These are phyloP conservation scores for Neltuma alba DNA, from an alignment of 306 rosid genomes.

Conservation along the genomic window DNA sequence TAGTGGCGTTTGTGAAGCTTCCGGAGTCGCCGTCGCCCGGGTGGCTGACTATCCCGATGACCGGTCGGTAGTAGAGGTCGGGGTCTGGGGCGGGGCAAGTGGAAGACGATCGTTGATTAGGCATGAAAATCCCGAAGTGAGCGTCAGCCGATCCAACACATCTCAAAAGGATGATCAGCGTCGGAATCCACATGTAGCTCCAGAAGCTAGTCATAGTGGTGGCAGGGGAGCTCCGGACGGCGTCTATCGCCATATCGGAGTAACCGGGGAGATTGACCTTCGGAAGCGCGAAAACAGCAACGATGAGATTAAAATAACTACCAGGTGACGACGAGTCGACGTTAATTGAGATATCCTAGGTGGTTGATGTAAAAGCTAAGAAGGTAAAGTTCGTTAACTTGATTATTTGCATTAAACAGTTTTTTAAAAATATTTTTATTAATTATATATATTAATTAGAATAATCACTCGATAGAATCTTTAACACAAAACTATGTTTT, in stretches of 20 bases:
- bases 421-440: too few relatives aligned
- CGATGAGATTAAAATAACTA: not conserved
- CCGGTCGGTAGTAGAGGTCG: conserved; percentile 63
- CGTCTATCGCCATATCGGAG: conserved; percentile 35
- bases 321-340: not conserved
- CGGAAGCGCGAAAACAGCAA: not conserved
- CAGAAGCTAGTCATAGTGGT: not conserved
- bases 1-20: conserved; percentile 62
- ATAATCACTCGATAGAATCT: too few relatives aligned
- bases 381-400: too few relatives aligned
- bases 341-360: not conserved
- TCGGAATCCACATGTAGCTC: conserved; percentile 27
- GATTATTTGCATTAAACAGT: too few relatives aligned
- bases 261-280: not conserved
- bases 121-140: conserved; percentile 45
- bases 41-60: conserved; percentile 83
- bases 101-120: conserved; percentile 41
- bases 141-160: conserved; percentile 33
- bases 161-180: conserved; percentile 42
- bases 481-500: too few relatives aligned
- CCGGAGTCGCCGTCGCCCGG: conserved; percentile 92
- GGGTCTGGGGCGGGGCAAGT: conserved; percentile 52
- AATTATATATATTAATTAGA: too few relatives aligned
- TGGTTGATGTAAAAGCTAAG: too few relatives aligned
- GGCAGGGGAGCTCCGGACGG: not conserved